Evolutionary conservation across 371 early-diverging fungal species (phyloP).

Genomic region (Capniomyces stellatus): DNA sequence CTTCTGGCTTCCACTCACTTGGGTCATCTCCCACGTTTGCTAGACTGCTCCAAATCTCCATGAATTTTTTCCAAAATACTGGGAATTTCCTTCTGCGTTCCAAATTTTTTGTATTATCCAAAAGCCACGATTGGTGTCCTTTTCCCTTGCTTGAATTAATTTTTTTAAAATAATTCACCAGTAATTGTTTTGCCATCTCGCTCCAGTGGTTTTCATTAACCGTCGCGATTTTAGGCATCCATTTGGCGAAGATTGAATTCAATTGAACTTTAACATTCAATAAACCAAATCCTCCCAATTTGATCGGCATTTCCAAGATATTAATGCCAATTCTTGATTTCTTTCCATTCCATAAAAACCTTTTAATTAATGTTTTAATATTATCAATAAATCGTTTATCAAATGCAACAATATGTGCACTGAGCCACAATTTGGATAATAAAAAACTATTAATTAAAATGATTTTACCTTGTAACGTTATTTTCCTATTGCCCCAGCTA

Average conservation of each 20-base stretch:
- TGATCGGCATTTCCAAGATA: not conserved
- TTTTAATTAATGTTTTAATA: not conserved
- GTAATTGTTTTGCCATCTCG: not conserved
- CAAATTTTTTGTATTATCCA: not conserved
- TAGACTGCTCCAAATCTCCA: not conserved
- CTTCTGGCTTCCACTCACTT: not conserved
- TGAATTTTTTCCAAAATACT: not conserved
- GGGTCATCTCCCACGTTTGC: not conserved
- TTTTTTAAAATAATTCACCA: not conserved
- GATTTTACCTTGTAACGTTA: not conserved
- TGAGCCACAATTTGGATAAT: constrained; percentile 1
- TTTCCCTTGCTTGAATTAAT: not conserved
- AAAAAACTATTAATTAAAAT: not conserved
- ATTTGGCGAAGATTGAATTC: not conserved
- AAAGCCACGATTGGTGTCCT: not conserved
- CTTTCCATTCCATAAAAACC: constrained; percentile 1
- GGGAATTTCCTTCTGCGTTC: too few relatives aligned
- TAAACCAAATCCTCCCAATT: not conserved
- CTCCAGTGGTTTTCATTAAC: not conserved
- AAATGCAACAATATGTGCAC: not conserved
- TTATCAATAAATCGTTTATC: not conserved
- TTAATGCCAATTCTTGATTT: not conserved
- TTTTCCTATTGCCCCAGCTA: not conserved
- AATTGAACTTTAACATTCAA: not conserved
- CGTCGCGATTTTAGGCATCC: not conserved